Evolutionary conservation across 129 eudicot species (phyloP), one percentile per base, ranked within the genome.

Genomic region (Chrysanthemum makinoi): DNA sequence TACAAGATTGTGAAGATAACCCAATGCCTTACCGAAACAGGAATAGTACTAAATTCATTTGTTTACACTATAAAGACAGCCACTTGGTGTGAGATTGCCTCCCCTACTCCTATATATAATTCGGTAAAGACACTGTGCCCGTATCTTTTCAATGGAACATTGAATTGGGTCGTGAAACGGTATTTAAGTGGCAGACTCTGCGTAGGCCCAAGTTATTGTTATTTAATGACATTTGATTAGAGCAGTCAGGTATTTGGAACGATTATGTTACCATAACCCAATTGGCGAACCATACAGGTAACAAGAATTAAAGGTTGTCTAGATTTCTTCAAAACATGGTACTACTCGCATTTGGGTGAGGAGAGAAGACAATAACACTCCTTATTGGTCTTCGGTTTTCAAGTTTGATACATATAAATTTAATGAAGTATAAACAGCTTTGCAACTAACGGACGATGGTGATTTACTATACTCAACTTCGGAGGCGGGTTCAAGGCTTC

Each of bases 361-460:
- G 68, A 63, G 50, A 63, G 50, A 35, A 43, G 47, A 63, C 12
- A 19, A 11, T 60, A 60, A 60, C 56, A 51, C 10, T 39, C 44
- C 44, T 39, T 52, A 14, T 2, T 52, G 18, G 57, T 52, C 56
- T 51, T 13, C 3, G 17, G 14, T n/a, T 51, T 51, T 14, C 14
- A 14, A 51, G 15, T 2, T 10, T n/a, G 6, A 13, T n/a, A 51
- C 56, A 51, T 1, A 3, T 9, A 0, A 1, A 9, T 1, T 51
- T n/a, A 2, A 12, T 12, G 16, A 7, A 51, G 17, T n/a, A 51
- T 6, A 11, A 3, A 14, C 1, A 51, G 18, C 16, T 51, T 10
- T 51, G 17, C 56, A 51, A n/a, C 56, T 51, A 12, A 14, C 56
- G 4, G n/a, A 14, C 56, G 16, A 12, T 51, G 56, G 56, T 51